Conservation (phyloP, 2,329 filamentous ascomycete species). For the Colletotrichum simmondsii region DNA sequence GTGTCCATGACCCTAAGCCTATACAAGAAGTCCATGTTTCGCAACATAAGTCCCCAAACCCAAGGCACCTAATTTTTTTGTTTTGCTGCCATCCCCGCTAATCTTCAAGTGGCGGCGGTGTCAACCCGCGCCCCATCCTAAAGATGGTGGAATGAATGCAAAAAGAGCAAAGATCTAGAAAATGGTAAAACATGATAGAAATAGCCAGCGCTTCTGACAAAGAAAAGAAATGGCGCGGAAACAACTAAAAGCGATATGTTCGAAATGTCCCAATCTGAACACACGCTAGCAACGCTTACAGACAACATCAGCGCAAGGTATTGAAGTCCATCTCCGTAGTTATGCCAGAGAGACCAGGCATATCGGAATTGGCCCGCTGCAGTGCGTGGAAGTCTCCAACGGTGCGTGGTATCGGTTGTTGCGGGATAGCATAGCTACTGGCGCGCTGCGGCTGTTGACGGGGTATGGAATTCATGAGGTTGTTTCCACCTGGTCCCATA, state of each 20-base stretch:
- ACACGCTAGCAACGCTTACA: too few relatives aligned
- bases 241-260: neutral
- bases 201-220: conserved; percentile 6
- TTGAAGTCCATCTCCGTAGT: conserved; percentile 34
- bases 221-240: neutral
- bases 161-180: neutral
- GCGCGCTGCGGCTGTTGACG: conserved; percentile 49
- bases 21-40: conserved; percentile 6
- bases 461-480: conserved; percentile 35
- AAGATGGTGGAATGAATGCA: conserved; percentile 5
- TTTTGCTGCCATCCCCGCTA: neutral
- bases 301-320: conserved; percentile 14
- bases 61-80: neutral
- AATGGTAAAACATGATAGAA: neutral
- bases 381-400: conserved; percentile 62
- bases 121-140: neutral
- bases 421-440: conserved; percentile 53
- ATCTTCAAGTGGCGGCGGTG: conserved; percentile 4
- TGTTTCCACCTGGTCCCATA: conserved; percentile 38
- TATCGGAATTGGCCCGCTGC: conserved; percentile 56
- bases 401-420: conserved; percentile 51
- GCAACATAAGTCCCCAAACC: neutral
- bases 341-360: conserved; percentile 32
- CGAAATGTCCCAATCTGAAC: neutral
- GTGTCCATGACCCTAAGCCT: neutral